These are phyloP conservation scores for Theobroma grandiflorum DNA, from an alignment of 441 rosid species.

Conservation along the genomic window DNA sequence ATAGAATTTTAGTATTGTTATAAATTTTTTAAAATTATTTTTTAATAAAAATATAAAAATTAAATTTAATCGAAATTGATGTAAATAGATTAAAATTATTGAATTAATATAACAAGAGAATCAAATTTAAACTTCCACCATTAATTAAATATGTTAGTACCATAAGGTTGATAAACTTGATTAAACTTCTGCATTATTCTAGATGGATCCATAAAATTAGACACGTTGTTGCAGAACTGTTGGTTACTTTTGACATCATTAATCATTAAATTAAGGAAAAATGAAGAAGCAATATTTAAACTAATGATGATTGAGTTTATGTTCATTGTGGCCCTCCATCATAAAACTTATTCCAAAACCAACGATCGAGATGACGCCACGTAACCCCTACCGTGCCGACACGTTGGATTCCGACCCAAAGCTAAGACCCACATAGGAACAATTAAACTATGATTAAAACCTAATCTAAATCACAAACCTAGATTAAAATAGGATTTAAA, in stretches of 20 bases:
- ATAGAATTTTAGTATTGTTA: too few relatives aligned
- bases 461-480: background rate
- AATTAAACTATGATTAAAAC: constrained; percentile 8
- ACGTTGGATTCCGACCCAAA: background rate
- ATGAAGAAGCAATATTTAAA: background rate
- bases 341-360: background rate
- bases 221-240: background rate
- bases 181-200: background rate
- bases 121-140: too few relatives aligned
- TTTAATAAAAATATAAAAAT: too few relatives aligned
- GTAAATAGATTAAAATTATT: too few relatives aligned
- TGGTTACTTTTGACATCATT: background rate
- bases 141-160: too few relatives aligned
- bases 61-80: too few relatives aligned
- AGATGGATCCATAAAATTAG: background rate
- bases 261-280: background rate
- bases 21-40: too few relatives aligned
- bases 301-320: background rate
- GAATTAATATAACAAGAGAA: too few relatives aligned
- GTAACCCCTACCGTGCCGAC: background rate
- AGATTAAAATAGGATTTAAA: background rate
- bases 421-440: background rate
- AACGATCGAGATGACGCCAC: constrained; percentile 15
- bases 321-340: background rate
- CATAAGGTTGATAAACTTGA: background rate